Percentiles rank a stretch among this genome's conserved stretches.
These are phyloP conservation scores for Lecanosticta acicola DNA, from an alignment of 2,329 filamentous ascomycete species.

Conservation along the genomic window DNA sequence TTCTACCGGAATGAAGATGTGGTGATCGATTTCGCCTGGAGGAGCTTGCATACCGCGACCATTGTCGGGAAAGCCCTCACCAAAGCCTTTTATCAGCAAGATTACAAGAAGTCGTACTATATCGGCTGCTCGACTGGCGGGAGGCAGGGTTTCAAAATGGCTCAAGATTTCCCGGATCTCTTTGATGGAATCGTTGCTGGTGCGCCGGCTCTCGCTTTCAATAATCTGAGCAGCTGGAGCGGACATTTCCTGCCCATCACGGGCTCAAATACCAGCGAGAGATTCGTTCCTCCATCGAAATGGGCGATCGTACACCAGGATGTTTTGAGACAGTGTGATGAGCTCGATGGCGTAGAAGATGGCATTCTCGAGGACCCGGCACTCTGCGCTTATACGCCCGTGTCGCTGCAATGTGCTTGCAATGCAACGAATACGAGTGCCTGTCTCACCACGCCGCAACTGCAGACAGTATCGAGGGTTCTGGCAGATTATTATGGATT, in stretches of 20 bases:
- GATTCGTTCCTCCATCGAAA: slow-evolving; percentile 33
- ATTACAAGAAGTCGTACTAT: slow-evolving; percentile 43
- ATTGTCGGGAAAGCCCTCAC: slow-evolving; percentile 29
- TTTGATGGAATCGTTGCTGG: slow-evolving; percentile 46
- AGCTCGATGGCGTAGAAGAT: slow-evolving; percentile 42
- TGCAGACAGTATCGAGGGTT: slow-evolving; percentile 37
- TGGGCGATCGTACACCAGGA: slow-evolving; percentile 40
- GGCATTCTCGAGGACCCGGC: slow-evolving; percentile 42
- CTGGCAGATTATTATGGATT: slow-evolving; percentile 38
- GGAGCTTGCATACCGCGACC: slow-evolving; percentile 26
- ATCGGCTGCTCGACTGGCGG: slow-evolving; percentile 44
- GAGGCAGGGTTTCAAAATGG: slow-evolving; percentile 42
- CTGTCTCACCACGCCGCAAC: slow-evolving; percentile 42
- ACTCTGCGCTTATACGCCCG: slow-evolving; percentile 40
- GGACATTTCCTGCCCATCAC: slow-evolving; percentile 38
- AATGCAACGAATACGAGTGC: slow-evolving; percentile 31
- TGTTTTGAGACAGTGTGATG: slow-evolving; percentile 45
- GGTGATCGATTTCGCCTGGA: slow-evolving; percentile 45
- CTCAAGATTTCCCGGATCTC: slow-evolving; percentile 41
- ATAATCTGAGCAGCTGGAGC: slow-evolving; percentile 39
- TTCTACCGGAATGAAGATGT: slow-evolving; percentile 45
- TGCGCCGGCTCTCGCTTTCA: slow-evolving; percentile 39
- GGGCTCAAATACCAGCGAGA: slow-evolving; percentile 33
- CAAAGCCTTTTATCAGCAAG: slow-evolving; percentile 33
- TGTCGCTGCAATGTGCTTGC: slow-evolving; percentile 33